These are phyloP conservation scores for Orobanche coerulescens DNA, from an alignment of 257 asterid genomes.

Conservation along the genomic window DNA sequence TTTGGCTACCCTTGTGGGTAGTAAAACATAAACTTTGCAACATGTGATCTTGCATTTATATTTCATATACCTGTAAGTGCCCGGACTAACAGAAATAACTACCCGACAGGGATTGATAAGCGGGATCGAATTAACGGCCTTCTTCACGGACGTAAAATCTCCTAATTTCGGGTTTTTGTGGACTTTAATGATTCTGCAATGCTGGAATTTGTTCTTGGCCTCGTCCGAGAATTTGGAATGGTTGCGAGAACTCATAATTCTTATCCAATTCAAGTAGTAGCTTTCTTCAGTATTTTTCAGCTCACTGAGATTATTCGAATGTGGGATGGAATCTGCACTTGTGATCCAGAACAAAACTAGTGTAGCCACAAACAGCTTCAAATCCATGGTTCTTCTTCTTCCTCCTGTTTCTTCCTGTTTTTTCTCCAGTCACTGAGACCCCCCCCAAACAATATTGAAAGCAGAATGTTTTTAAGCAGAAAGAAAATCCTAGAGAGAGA, in stretches of 20 bases:
- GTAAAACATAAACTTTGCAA: too few relatives aligned
- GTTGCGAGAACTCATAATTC: slow-evolving; percentile 40
- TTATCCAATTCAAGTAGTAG: slow-evolving; percentile 61
- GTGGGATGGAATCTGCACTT: slow-evolving; percentile 23
- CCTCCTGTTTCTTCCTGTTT: not conserved
- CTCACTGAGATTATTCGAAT: slow-evolving; percentile 25
- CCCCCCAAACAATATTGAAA: too few relatives aligned
- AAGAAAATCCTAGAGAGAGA: slow-evolving; percentile 10
- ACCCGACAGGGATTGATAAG: slow-evolving; percentile 64
- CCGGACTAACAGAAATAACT: slow-evolving; percentile 60
- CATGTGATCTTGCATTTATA: not conserved
- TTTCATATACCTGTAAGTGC: slow-evolving; percentile 54
- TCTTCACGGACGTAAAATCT: slow-evolving; percentile 46
- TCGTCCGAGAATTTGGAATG: slow-evolving; percentile 41
- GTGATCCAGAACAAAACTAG: slow-evolving; percentile 25
- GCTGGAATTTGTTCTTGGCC: slow-evolving; percentile 46
- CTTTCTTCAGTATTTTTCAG: slow-evolving; percentile 25
- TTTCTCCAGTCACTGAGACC: too few relatives aligned
- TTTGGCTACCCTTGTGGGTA: too few relatives aligned
- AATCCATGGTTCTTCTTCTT: slow-evolving; percentile 18
- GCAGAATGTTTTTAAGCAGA: slow-evolving; percentile 1
- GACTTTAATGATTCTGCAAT: slow-evolving; percentile 59
- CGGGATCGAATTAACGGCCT: slow-evolving; percentile 66
- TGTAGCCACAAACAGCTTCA: slow-evolving; percentile 10
- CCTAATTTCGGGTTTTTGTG: slow-evolving; percentile 50